phyloP scores from a whole-genome alignment of 225 moss, liverwort and hornwort species.

The Pseudisothecium myosuroides region DNA sequence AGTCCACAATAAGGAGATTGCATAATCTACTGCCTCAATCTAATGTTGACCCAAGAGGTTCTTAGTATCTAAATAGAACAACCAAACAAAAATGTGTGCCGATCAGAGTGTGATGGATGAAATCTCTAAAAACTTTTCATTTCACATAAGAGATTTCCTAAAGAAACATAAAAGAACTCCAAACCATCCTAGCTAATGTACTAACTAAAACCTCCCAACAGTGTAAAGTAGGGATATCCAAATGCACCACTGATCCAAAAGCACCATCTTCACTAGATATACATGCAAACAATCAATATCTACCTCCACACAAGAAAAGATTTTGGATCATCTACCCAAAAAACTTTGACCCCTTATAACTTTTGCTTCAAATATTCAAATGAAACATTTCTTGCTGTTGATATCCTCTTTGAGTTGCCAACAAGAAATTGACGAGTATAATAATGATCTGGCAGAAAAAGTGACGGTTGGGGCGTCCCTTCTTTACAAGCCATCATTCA shows the following conservation, averaged over 20 bases:
- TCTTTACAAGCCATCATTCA: not conserved
- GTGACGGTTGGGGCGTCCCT: too few species aligned
- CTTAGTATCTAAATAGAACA: too few species aligned
- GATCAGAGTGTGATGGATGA: too few species aligned
- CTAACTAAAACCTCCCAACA: too few species aligned
- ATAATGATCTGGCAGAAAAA: not conserved
- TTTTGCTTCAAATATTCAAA: not conserved
- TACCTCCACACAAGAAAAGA: accelerated
- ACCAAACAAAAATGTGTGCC: too few species aligned
- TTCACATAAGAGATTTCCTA: too few species aligned
- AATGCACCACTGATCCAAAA: accelerated
- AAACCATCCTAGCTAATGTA: not conserved
- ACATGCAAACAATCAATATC: not conserved
- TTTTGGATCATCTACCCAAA: not conserved
- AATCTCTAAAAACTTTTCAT: too few species aligned
- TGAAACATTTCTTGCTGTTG: too few species aligned
- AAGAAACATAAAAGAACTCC: not conserved
- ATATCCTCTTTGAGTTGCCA: not conserved
- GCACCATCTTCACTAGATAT: not conserved
- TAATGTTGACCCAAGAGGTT: too few species aligned
- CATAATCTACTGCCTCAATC: too few species aligned
- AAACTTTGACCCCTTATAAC: not conserved
- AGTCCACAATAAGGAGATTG: too few species aligned
- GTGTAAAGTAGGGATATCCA: not conserved
- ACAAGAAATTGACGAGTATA: not conserved